phyloP scores from a whole-genome alignment of 192 early-diverging fungal species.

The Coemansia sp. region DNA sequence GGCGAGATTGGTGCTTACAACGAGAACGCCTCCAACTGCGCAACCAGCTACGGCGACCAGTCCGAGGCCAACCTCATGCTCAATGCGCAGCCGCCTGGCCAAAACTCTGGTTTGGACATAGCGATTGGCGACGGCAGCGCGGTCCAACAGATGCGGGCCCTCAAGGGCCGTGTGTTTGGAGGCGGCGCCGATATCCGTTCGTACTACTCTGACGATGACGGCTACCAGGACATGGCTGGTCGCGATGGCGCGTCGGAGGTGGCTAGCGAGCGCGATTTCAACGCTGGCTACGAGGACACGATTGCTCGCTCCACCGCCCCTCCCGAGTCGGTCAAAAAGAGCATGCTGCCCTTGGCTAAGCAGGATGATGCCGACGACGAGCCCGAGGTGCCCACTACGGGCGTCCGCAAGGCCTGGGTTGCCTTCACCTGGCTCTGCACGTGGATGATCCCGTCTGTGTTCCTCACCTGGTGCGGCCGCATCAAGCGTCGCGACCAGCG shows the following conservation, averaged over 20 bases:
- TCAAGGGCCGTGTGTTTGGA: slow-evolving; percentile 48
- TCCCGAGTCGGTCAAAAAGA: slow-evolving; percentile 22
- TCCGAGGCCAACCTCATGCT: slow-evolving; percentile 49
- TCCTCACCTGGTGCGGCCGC: slow-evolving; percentile 65
- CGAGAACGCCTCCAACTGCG: slow-evolving; percentile 19
- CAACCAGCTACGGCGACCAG: slow-evolving; percentile 45
- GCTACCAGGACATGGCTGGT: slow-evolving; percentile 49
- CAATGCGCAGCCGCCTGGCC: slow-evolving; percentile 42
- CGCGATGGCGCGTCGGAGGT: slow-evolving; percentile 41
- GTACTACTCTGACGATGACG: slow-evolving; percentile 62
- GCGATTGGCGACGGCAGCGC: slow-evolving; percentile 18
- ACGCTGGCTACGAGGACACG: slow-evolving; percentile 21
- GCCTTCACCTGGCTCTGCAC: slow-evolving; percentile 45
- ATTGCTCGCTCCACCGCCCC: slow-evolving; percentile 9
- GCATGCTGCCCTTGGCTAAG: slow-evolving; percentile 12
- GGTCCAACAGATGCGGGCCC: slow-evolving; percentile 44
- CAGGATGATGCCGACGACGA: slow-evolving; percentile 52
- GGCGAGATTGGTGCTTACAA: slow-evolving; percentile 37
- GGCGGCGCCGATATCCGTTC: slow-evolving; percentile 55
- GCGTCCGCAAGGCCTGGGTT: slow-evolving; percentile 48
- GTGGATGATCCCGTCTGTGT: slow-evolving; percentile 67
- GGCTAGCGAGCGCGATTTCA: slow-evolving; percentile 35
- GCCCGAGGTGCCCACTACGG: slow-evolving; percentile 53
- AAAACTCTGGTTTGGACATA: slow-evolving; percentile 30
- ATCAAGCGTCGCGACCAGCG: slow-evolving; percentile 77